phyloP scores from a whole-genome alignment of 2,329 filamentous ascomycete genomes.

The Calonectria ilicicola region DNA sequence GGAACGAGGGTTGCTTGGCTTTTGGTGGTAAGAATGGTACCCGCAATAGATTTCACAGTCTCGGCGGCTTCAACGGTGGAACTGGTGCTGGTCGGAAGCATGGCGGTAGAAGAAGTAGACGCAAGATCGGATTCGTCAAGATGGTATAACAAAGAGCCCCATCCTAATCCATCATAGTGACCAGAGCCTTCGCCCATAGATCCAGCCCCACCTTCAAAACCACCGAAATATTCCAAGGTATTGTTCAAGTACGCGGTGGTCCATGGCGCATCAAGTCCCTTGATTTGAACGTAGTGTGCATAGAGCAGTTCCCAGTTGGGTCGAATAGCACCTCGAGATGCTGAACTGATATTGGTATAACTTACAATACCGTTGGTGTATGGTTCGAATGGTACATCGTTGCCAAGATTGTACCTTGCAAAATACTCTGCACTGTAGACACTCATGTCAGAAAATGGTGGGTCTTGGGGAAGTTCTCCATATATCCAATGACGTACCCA shows the following conservation, averaged over 20 bases:
- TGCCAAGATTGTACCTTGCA: constrained; percentile 26
- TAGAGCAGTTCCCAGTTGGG: constrained; percentile 29
- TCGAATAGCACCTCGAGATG: constrained; percentile 20
- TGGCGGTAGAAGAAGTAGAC: constrained; percentile 28
- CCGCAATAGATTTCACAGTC: neutral
- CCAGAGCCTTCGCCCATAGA: constrained; percentile 16
- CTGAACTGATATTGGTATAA: constrained; percentile 15
- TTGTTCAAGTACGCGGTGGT: constrained; percentile 27
- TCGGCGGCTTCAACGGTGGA: neutral
- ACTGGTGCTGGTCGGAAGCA: neutral
- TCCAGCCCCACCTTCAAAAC: constrained; percentile 23
- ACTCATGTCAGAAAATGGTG: too few species aligned
- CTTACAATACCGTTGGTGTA: constrained; percentile 30
- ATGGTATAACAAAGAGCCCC: constrained; percentile 26
- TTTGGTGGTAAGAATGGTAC: neutral
- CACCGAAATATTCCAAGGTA: constrained; percentile 16
- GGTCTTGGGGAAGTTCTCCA: neutral
- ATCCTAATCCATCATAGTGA: constrained; percentile 21
- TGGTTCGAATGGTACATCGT: constrained; percentile 31
- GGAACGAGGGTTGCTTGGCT: neutral
- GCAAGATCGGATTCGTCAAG: constrained; percentile 14
- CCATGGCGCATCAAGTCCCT: constrained; percentile 29
- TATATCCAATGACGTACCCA: constrained; percentile 21
- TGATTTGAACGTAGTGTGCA: constrained; percentile 28
- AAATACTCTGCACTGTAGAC: constrained; percentile 26